Evolutionary conservation across 2,329 filamentous ascomycete genomes (phyloP).

Genomic region (Metarhizium humberi): DNA sequence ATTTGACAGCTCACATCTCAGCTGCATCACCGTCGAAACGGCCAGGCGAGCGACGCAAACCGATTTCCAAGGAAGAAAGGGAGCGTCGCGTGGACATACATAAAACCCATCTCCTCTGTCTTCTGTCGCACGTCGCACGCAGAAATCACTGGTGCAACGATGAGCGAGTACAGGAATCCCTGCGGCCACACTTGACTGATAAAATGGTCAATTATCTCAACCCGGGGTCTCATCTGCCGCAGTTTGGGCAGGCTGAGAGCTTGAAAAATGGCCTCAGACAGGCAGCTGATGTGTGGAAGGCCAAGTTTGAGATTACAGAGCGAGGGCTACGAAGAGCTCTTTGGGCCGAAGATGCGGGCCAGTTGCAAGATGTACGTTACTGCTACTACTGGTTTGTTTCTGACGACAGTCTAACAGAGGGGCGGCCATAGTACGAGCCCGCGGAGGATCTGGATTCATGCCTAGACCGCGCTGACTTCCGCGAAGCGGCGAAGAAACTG

Average conservation of each 20-base stretch:
- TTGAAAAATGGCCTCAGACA: constrained; percentile 72
- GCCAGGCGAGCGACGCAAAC: constrained; percentile 35
- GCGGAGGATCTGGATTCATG: constrained; percentile 57
- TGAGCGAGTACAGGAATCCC: constrained; percentile 50
- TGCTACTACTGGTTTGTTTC: neutral
- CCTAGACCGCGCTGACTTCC: constrained; percentile 65
- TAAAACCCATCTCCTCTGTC: constrained; percentile 74
- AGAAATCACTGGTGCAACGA: constrained; percentile 91
- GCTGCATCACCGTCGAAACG: constrained; percentile 21
- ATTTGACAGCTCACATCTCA: constrained; percentile 38
- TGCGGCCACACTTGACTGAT: constrained; percentile 56
- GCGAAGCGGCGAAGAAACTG: constrained; percentile 55
- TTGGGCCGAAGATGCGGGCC: constrained; percentile 63
- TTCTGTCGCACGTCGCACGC: constrained; percentile 66
- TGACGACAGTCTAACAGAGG: neutral
- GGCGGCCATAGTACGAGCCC: constrained; percentile 39
- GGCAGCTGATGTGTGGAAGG: constrained; percentile 56
- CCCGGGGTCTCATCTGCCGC: constrained; percentile 55
- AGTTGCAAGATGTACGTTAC: constrained; percentile 45
- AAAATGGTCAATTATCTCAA: constrained; percentile 60
- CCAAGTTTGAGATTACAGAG: constrained; percentile 61
- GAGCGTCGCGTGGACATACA: constrained; percentile 63
- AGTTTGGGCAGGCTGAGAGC: constrained; percentile 67
- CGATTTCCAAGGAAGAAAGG: constrained; percentile 44
- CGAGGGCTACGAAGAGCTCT: constrained; percentile 59